Conservation (phyloP, 2,329 filamentous ascomycete species). For the Microsporum canis region DNA sequence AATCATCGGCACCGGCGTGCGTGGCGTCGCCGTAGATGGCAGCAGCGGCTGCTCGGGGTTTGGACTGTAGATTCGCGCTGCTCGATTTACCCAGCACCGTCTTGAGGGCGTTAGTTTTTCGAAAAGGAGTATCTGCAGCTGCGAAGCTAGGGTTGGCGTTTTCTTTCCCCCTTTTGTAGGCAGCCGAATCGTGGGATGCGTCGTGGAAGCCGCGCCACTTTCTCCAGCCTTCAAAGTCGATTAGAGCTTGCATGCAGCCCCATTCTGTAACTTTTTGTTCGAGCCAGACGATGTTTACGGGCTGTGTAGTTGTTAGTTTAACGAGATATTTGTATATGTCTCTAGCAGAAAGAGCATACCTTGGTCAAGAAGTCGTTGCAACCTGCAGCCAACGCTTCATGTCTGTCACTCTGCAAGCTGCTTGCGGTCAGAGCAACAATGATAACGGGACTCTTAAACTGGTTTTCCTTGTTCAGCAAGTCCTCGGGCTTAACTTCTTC, state of each 20-base stretch:
- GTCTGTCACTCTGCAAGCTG: constrained; percentile 85
- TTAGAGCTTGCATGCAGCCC: constrained; percentile 98
- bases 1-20: neutral
- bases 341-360: constrained; percentile 42
- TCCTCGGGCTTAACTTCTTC: constrained; percentile 27
- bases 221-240: constrained; percentile 96
- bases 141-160: neutral
- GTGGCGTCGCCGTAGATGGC: neutral
- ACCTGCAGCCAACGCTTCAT: constrained; percentile 85
- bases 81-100: neutral
- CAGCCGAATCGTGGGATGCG: neutral
- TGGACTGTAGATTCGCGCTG: neutral
- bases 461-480: constrained; percentile 27
- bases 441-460: constrained; percentile 95
- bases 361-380: constrained; percentile 98
- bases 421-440: constrained; percentile 94
- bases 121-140: neutral
- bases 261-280: constrained; percentile 98
- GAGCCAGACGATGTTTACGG: constrained; percentile 94
- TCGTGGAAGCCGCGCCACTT: constrained; percentile 78
- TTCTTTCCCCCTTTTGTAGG: neutral
- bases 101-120: neutral
- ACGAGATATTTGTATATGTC: constrained; percentile 6
- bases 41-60: neutral
- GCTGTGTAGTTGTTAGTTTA: constrained; percentile 42